These are phyloP conservation scores for Neckera pumila DNA, from an alignment of 225 moss, liverwort and hornwort genomes.

Conservation along the genomic window DNA sequence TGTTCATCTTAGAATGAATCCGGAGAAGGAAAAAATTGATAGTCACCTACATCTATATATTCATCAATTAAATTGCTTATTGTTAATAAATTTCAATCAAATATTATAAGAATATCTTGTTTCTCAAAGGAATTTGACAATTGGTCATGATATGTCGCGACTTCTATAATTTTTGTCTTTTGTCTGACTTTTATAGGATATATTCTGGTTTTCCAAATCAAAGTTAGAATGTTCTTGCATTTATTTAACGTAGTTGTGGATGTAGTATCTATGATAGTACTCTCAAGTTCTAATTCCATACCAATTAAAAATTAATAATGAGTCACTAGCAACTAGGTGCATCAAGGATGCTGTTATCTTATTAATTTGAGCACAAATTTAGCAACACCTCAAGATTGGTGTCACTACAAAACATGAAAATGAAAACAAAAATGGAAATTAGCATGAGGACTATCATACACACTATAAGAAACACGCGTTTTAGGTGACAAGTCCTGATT, in stretches of 20 bases:
- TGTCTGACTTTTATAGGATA: background rate
- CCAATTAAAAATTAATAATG: background rate
- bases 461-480: too few species aligned
- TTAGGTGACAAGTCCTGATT: too few species aligned
- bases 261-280: background rate
- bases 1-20: background rate
- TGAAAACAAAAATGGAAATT: background rate
- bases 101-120: background rate
- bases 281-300: background rate
- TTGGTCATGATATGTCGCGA: rapidly evolving
- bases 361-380: background rate
- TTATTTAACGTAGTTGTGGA: rapidly evolving
- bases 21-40: too few species aligned
- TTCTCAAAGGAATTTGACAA: background rate
- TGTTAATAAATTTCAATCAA: background rate
- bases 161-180: background rate
- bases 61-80: background rate
- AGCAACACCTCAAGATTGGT: background rate
- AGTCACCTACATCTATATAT: background rate
- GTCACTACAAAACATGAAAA: background rate
- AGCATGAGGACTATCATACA: too few species aligned
- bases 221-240: background rate
- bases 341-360: background rate
- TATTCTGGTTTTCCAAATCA: background rate
- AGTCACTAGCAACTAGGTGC: rapidly evolving